Evolutionary conservation across 2,329 filamentous ascomycete species (phyloP).

Genomic region (Amylocarpus encephaloides): DNA sequence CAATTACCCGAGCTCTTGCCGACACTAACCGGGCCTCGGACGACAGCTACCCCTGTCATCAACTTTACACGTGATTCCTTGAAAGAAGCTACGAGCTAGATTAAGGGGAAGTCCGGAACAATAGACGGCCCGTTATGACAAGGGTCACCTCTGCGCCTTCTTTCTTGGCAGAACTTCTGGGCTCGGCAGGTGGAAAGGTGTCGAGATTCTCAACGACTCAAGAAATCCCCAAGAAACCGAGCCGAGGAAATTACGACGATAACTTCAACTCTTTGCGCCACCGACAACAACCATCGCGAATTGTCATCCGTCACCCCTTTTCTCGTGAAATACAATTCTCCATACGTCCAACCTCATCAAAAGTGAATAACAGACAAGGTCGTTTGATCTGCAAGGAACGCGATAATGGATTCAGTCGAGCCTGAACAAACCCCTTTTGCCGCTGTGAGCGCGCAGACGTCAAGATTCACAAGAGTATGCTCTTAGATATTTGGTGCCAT

Average conservation of each 20-base stretch:
- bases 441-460: constrained; percentile 80
- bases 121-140: background rate
- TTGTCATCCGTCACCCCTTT: too few relatives aligned
- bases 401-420: constrained; percentile 74
- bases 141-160: background rate
- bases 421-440: constrained; percentile 88
- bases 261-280: constrained; percentile 8
- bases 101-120: too few relatives aligned
- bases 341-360: too few relatives aligned
- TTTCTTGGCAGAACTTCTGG: constrained; percentile 4
- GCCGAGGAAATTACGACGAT: constrained; percentile 8
- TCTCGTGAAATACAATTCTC: too few relatives aligned
- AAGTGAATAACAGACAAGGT: too few relatives aligned
- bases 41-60: constrained; percentile 16
- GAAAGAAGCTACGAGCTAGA: too few relatives aligned
- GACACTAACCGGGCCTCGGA: background rate
- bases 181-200: constrained; percentile 17
- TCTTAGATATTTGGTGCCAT: background rate
- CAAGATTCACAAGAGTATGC: constrained; percentile 64
- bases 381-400: background rate
- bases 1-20: constrained; percentile 1
- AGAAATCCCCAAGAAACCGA: background rate
- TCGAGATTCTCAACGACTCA: constrained; percentile 1
- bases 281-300: background rate
- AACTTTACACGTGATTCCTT: background rate